Evolutionary conservation across 164 flowering plant genomes (phyloP), one percentile per base, ranked within the genome.

Genomic region (Stephania yunnanensis): DNA sequence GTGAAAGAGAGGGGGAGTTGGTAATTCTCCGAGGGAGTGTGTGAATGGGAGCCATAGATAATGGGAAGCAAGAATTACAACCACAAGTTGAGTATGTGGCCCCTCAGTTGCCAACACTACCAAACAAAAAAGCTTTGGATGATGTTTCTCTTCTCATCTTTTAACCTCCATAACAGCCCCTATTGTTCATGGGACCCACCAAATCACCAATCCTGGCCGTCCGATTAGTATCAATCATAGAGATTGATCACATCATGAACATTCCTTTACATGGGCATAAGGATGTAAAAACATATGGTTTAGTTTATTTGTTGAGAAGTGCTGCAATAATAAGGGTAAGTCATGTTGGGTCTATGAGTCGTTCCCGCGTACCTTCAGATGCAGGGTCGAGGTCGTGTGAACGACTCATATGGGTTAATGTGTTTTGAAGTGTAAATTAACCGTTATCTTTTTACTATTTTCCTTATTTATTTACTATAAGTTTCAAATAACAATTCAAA

Each of bases 51-150:
- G 66, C 66, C 72, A 70, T n/a, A 29, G 52, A 68, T 58, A 72
- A 13, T 20, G 53, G 58, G 71, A 79, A 66, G 13, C 66, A 61
- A 61, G 71, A 77, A 75, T 80, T 52, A 19, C 68, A 78, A 53
- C 90, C 90, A 86, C 90, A 86, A 79, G 30, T 72, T 58, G 6
- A 75, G 73, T 68, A 0, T 83, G 80, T 86, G 89, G 90, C 80
- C 85, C 86, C 78, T 68, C 70, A 67, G 50, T 68, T 53, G 85
- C 85, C 87, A 80, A 80, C 84, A 29, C 64, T 70, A 72, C 4
- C n/a, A 74, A 77, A 74, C 77, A 50, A 74, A 30, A 64, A 45
- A 29, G 10, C 70, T 4, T 29, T 55, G 70, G 13, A 42, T 68
- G 29, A 73, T 67, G 42, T 12, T 67, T 22, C 15, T 4, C 44